Base-by-base conservation (phyloP, 2,329 filamentous ascomycete genomes). In the Colletotrichum sidae region DNA sequence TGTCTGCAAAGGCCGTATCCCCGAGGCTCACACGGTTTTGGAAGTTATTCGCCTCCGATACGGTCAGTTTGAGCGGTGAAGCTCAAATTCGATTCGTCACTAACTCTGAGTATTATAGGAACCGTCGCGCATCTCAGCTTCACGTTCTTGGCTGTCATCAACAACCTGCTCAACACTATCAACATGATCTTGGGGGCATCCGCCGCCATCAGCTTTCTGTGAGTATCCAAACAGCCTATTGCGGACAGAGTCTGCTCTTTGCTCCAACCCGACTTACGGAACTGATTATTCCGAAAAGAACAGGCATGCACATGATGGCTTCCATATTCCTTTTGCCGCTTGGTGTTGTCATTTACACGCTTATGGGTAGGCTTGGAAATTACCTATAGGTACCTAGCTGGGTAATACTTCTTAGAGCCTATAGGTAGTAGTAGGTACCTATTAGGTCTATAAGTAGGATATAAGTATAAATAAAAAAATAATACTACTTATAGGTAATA, bases 1-100 rank as follows among this genome's bases (percentile, higher is more conserved):
- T 10, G 81, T 79, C 0, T 84, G 81, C 72, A 86, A 87, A 61
- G 70, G 81, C 35, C 81, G 84, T 37, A 81, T 84, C 2, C 84
- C 84, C 0, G 80, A 85, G 58, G 85, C 84, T 0, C 84, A 87
- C 63, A 87, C 85, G 0, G 76, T 84, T 0, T 73, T 87, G 0
- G 84, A 87, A 57, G 81, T 87, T 41, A 81, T 86, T 2, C 76
- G 83, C 2, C 83, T 86, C 34, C 78, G 83, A 55, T 85, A 85
- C 54, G 83, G 82, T 67, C 74, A 74, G 1, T 25, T 11, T 25
- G 25, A 25, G 25, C 25, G 25, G 4, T 25, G 25, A 25, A 25
- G 25, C 25, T 4, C 25, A 25, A 1, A 25, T 4, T 25, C 6
- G 2, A 25, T 4, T 25, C 6, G 2, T 53, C 11, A 12, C 37